Evolutionary conservation across 1,284 basidiomycete species (phyloP), one percentile per base, ranked within the genome.

Genomic region (Tilletiopsis washingtonensis): DNA sequence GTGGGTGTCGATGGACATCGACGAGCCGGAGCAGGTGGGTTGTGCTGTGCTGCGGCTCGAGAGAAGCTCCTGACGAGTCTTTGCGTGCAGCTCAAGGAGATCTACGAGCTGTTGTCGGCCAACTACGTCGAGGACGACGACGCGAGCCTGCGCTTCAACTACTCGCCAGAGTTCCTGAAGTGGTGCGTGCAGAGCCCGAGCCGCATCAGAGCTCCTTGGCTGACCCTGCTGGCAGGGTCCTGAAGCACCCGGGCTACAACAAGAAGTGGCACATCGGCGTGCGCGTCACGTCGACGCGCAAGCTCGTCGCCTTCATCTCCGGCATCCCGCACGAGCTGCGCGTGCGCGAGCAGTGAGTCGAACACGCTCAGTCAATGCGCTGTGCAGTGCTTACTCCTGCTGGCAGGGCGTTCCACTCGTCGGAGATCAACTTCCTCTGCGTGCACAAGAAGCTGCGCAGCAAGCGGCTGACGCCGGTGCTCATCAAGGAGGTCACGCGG

Each of bases 111-210:
- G 6, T 78, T 99, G 19, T 93, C 88, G 1, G 79, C 84, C 11
- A 88, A 98, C 75, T 98, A 98, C 64, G 91, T 98, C 42, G 94
- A 99, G 75, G 94, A 99, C 72, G 86, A 90, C 63, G 86, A 91
- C 50, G 91, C 91, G 5, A 82, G 86, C 25, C 94, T 98, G 79
- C 83, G 94, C 24, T 97, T 99, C 79, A 84, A 89, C 69, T 99
- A 99, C 71, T 87, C 84, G 39, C 84, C 90, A 4, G 90, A 96
- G 74, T 99, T 99, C 74, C 76, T 98, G 43, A 79, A 85, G 72
- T 99, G 94, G 94, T 88, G 62, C 9, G 29, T n/a, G n/a, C 41
- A 76, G 61, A n/a, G 5, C 9, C 24, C 27, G 20, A n/a, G 14
- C n/a, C n/a, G 45, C 15, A 11, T 17, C 5, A 43, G 11, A 32